Evolutionary conservation across 176 grass and related monocot genomes (phyloP), one percentile per base, ranked within the genome.

Genomic region (Aegilops speltoides): DNA sequence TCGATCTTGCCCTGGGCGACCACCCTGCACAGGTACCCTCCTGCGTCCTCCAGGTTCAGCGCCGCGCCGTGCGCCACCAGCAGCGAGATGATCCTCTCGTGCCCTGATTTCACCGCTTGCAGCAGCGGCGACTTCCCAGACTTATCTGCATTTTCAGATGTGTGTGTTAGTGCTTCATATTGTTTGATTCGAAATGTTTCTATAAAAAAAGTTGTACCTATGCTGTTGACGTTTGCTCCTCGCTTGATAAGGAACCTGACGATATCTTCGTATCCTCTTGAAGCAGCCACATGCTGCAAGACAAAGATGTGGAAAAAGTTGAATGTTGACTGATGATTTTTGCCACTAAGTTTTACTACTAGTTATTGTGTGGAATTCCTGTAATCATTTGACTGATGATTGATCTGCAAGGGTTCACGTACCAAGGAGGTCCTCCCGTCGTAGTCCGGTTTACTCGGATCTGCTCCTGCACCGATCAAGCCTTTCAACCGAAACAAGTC

Each of bases 341-440:
- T 52, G 33, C 11, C 13, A 12, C 28, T 7, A 10, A 29, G 3
- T 15, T 54, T 64, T 26, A 43, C 9, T 41, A 34, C 50, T 54
- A 54, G 50, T 54, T 54, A 54, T 15, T 7, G 5, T 19, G 50
- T 54, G 50, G 50, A 54, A 54, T 16, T 54, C 50, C 15, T 79
- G 50, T 60, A 61, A 41, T 73, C 50, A 40, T 80, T 62, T 68
- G 59, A 57, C 26, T 46, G 33, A 32, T 12, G 46, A 59, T 79
- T 60, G 22, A 32, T 10, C 43, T 52, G 68, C 50, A 73, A 52
- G 22, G 66, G 60, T 56, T 74, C 32, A 87, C 89, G 14, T 85
- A 98, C 96, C 57, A 98, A 68, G 46, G 93, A 86, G 22, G 91
- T 98, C 84, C 96, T 92, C 11, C 96, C 91, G 67, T 98, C 83